phyloP scores from a whole-genome alignment of 306 rosid species.

The Vigna hirtella region DNA sequence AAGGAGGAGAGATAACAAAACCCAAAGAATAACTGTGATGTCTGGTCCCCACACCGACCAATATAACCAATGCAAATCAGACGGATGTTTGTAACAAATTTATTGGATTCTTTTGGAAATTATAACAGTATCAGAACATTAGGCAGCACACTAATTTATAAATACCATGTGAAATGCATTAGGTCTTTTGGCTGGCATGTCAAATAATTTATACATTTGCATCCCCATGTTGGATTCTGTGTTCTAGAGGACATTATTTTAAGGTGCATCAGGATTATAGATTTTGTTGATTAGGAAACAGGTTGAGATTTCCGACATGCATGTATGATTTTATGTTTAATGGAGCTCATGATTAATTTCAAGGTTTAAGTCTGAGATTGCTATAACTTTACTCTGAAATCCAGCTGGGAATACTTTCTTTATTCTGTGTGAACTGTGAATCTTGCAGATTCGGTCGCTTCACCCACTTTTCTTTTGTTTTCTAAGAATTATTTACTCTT shows the following conservation, averaged over 20 bases:
- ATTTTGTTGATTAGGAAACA: constrained; percentile 47
- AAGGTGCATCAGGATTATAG: constrained; percentile 32
- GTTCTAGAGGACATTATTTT: constrained; percentile 37
- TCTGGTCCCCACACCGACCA: constrained; percentile 81
- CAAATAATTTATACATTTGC: constrained; percentile 36
- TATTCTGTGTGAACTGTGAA: constrained; percentile 30
- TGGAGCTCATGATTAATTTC: constrained; percentile 51
- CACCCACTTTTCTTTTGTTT: constrained; percentile 13
- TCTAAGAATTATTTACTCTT: constrained; percentile 25
- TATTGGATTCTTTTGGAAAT: constrained; percentile 54
- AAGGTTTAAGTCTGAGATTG: constrained; percentile 36
- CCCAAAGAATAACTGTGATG: constrained; percentile 42
- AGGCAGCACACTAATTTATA: constrained; percentile 55
- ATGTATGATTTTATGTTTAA: constrained; percentile 8
- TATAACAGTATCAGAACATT: constrained; percentile 42
- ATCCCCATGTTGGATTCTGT: constrained; percentile 50
- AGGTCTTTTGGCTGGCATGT: constrained; percentile 62
- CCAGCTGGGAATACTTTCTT: constrained; percentile 45
- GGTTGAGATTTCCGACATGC: constrained; percentile 43
- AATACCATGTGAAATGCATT: constrained; percentile 65
- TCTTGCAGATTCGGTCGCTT: constrained; percentile 9
- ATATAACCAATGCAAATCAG: constrained; percentile 77
- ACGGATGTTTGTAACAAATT: constrained; percentile 70
- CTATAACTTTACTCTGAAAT: constrained; percentile 33
- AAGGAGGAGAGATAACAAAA: constrained; percentile 36